Conservation (phyloP, 176 grass and related monocot genomes). For the Oryza coarctata region DNA sequence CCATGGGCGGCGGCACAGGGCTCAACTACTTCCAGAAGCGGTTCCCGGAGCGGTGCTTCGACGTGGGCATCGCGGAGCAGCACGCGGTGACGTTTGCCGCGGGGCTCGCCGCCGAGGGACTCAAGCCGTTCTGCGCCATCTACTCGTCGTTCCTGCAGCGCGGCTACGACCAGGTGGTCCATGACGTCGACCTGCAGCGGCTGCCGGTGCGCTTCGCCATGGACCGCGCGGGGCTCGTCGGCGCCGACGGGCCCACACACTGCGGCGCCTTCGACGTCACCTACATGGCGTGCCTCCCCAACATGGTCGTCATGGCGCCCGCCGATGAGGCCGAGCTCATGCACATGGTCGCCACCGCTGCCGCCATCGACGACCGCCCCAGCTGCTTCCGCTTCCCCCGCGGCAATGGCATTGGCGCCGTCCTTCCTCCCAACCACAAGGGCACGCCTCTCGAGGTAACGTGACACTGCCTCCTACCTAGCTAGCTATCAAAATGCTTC, state of each 20-base stretch:
- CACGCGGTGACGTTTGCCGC: constrained; percentile 94
- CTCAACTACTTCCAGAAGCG: constrained; percentile 91
- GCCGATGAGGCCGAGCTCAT: constrained; percentile 88
- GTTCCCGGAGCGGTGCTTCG: constrained; percentile 95
- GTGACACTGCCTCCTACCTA: not conserved
- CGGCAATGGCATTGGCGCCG: constrained; percentile 69
- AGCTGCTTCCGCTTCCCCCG: constrained; percentile 89
- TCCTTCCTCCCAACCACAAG: constrained; percentile 54
- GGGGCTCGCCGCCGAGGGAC: constrained; percentile 74
- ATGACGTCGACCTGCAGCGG: constrained; percentile 90
- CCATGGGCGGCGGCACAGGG: constrained; percentile 94
- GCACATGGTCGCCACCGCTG: constrained; percentile 95
- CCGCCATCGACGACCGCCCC: constrained; percentile 78
- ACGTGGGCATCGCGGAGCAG: constrained; percentile 98
- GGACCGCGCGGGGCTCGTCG: constrained; percentile 84
- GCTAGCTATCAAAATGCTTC: not conserved
- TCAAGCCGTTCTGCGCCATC: constrained; percentile 96
- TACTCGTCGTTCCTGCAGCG: constrained; percentile 97
- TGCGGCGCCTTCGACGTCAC: constrained; percentile 92
- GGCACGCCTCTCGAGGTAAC: constrained; percentile 59
- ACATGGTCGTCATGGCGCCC: constrained; percentile 99
- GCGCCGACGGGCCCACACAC: constrained; percentile 89
- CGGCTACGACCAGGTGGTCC: constrained; percentile 97
- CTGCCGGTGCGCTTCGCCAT: constrained; percentile 83
- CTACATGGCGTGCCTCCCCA: constrained; percentile 93